A percentile compares a stretch with the other conserved stretches of the same genome.
Evolutionary conservation across 129 eudicot species (phyloP).

Genomic region (Escallonia herrerae): DNA sequence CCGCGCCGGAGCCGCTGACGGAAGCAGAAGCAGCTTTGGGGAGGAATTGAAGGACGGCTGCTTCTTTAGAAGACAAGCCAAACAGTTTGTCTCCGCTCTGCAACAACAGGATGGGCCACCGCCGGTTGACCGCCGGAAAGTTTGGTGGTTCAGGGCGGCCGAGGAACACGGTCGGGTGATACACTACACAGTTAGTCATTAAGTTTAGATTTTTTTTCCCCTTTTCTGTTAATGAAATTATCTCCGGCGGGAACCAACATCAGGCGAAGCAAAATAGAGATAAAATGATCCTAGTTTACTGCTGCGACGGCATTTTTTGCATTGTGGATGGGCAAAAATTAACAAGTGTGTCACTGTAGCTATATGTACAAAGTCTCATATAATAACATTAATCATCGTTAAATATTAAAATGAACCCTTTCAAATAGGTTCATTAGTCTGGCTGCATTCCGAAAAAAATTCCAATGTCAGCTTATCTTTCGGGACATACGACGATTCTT

Average conservation of each 20-base stretch:
- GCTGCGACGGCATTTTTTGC: too few species aligned
- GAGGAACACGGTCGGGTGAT: conserved; percentile 14
- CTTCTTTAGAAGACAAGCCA: not conserved
- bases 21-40: conserved; percentile 42
- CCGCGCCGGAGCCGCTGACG: conserved; percentile 40
- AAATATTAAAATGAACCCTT: not conserved
- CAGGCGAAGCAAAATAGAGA: too few species aligned
- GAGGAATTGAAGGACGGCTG: not conserved
- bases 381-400: not conserved
- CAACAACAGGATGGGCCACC: not conserved
- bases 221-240: not conserved
- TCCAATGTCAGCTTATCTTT: too few species aligned
- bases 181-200: conserved; percentile 10
- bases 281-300: too few species aligned
- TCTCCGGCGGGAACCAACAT: conserved; percentile 5
- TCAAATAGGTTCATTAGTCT: not conserved
- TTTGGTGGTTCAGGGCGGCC: conserved; percentile 3
- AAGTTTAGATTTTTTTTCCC: not conserved
- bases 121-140: conserved; percentile 11
- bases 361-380: too few species aligned
- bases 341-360: too few species aligned
- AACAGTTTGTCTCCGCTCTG: conserved; percentile 5
- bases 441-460: too few species aligned
- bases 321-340: too few species aligned
- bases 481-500: too few species aligned